These are phyloP conservation scores for Pyrenochaeta sp. DNA, from an alignment of 2,329 filamentous ascomycete genomes.

Conservation along the genomic window DNA sequence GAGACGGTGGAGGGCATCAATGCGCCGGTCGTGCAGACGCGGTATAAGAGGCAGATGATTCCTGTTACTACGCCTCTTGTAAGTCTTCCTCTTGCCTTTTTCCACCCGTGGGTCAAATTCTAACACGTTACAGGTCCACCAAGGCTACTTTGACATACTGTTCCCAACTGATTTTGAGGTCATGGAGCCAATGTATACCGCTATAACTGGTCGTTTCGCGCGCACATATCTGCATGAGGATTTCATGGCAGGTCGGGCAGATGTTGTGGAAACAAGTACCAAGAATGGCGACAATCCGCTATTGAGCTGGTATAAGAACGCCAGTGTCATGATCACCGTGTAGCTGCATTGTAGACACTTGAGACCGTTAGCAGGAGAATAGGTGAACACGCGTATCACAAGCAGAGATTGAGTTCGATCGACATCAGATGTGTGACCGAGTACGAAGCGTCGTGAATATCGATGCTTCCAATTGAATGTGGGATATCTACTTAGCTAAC, in stretches of 20 bases:
- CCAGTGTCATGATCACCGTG: constrained; percentile 87
- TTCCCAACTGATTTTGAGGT: constrained; percentile 96
- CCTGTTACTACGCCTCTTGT: constrained; percentile 91
- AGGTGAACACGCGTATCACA: too few relatives aligned
- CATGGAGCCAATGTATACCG: constrained; percentile 89
- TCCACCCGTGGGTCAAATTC: too few relatives aligned
- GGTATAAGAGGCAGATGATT: constrained; percentile 85
- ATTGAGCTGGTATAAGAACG: constrained; percentile 93
- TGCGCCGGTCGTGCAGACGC: constrained; percentile 93
- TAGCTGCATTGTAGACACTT: constrained; percentile 50
- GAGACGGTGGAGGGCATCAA: constrained; percentile 85
- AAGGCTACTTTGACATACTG: constrained; percentile 98
- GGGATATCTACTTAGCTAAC: too few relatives aligned
- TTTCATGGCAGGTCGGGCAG: constrained; percentile 89
- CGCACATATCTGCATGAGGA: constrained; percentile 86
- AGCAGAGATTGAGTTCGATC: too few relatives aligned
- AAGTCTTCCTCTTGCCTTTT: constrained; percentile 49
- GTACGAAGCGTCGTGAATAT: too few relatives aligned
- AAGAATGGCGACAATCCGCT: constrained; percentile 92
- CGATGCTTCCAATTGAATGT: too few relatives aligned
- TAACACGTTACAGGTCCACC: constrained; percentile 74
- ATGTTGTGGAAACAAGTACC: constrained; percentile 87
- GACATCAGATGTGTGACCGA: too few relatives aligned
- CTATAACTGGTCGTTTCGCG: constrained; percentile 90
- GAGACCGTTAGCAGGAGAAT: too few relatives aligned